Evolutionary conservation across 2,329 filamentous ascomycete genomes (phyloP), one percentile per base, ranked within the genome.

Genomic region (Penicillium sp.): DNA sequence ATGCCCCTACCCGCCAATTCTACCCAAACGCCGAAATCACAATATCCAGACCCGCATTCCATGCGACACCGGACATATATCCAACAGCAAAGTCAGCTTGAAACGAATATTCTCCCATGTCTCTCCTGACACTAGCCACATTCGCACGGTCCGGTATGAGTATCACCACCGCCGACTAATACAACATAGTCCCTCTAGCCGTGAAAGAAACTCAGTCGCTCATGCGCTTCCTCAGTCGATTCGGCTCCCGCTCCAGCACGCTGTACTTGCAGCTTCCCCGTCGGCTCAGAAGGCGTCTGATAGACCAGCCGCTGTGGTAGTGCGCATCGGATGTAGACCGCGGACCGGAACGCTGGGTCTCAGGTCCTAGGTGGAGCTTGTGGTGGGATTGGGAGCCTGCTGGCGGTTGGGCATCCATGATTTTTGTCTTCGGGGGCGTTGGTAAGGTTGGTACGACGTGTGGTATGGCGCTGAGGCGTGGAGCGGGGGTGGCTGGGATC

Each of bases 191-290:
- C 9, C 3, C 15, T 39, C 22, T 10, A 24, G 17, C 22, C 6
- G 8, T 15, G 7, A 12, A 32, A 29, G 35, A 26, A 24, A 10
- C 28, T 59, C 40, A 56, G 24, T 45, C 26, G 45, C 48, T 53
- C 47, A 53, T 50, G 49, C 58, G 57, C 57, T 61, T 61, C 38
- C 56, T 44, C 43, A 61, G 24, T 22, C 58, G 56, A 56, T 61
- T 61, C 31, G 58, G 56, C 43, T 61, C 56, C 21, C 58, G 53
- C 26, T 61, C 58, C 32, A 61, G 31, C 5, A 61, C 53, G 19
- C 45, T 48, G 53, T 61, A 61, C 32, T 51, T 46, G 37, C 56
- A 53, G 40, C 53, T 59, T 19, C 53, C 39, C n/a, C 54, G 57
- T 41, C 56, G 51, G 38, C 55, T 56, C n/a, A 61, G 53, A 17